Percentiles rank a stretch among this genome's conserved stretches.
Evolutionary conservation across 805 yeast species (phyloP).

Genomic region (Teunomyces panamensis): DNA sequence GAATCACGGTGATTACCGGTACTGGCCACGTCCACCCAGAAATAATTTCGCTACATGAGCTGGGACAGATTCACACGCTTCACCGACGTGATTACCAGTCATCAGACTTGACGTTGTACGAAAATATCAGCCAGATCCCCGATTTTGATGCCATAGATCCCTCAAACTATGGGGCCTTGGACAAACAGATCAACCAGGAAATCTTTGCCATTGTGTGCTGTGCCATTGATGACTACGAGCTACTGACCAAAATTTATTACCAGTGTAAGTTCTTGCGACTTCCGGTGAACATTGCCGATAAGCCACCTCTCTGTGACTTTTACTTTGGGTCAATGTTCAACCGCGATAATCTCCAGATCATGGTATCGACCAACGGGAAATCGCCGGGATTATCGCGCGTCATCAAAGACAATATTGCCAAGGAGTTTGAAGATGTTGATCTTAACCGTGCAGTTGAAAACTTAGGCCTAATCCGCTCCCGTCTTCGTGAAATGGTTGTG

Average conservation of each 20-base stretch:
- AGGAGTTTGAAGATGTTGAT: constrained; percentile 40
- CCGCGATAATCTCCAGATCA: constrained; percentile 69
- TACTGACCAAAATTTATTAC: constrained; percentile 56
- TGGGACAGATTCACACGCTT: constrained; percentile 45
- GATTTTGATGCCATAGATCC: constrained; percentile 18
- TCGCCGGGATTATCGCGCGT: constrained; percentile 70
- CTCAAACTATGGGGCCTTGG: constrained; percentile 27
- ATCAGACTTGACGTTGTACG: constrained; percentile 51
- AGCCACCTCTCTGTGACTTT: constrained; percentile 80
- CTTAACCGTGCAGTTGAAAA: constrained; percentile 60
- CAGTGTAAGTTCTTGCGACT: constrained; percentile 43
- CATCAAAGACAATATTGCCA: constrained; percentile 52
- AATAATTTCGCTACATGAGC: constrained; percentile 19
- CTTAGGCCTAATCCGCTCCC: constrained; percentile 53
- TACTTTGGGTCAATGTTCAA: constrained; percentile 79
- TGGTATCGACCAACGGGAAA: constrained; percentile 82
- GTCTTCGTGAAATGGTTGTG: constrained; percentile 43
- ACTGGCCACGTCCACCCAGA: constrained; percentile 25
- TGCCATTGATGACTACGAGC: constrained; percentile 68
- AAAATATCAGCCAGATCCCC: constrained; percentile 14
- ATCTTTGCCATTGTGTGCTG: constrained; percentile 66
- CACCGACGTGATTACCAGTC: constrained; percentile 43
- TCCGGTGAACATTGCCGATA: constrained; percentile 79
- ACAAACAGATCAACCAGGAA: constrained; percentile 30
- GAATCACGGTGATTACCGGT: constrained; percentile 61